Evolutionary conservation across 345 rosid genomes (phyloP).

Genomic region (Eucalyptus shirleyi): DNA sequence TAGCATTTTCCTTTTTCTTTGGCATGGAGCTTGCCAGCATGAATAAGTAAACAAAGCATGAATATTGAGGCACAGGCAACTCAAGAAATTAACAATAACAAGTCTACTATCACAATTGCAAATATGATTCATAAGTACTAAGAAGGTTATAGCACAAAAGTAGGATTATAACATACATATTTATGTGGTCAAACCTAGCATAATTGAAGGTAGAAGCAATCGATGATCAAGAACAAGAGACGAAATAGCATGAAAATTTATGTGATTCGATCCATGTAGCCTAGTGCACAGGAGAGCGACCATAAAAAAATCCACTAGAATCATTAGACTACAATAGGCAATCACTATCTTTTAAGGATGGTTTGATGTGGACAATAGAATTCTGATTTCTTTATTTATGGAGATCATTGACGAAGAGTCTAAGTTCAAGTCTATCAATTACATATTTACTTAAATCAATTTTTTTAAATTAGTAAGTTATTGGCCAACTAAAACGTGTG

Average conservation of each 20-base stretch:
- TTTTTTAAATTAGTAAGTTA: neutral
- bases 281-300: accelerated
- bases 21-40: neutral
- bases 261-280: neutral
- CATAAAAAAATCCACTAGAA: neutral
- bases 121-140: neutral
- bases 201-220: neutral
- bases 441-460: neutral
- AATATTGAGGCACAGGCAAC: neutral
- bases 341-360: neutral
- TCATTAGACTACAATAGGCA: neutral
- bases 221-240: neutral
- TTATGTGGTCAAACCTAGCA: neutral
- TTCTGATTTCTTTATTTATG: neutral
- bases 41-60: neutral
- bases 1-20: neutral
- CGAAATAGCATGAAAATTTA: neutral
- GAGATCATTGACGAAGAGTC: neutral
- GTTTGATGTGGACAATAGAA: neutral
- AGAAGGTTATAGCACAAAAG: too few relatives aligned
- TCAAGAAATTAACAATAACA: neutral
- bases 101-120: neutral
- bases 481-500: neutral
- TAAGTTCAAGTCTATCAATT: neutral
- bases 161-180: too few relatives aligned